These are phyloP conservation scores for Solanum gandarillasii DNA, from an alignment of 257 asterid genomes.

Conservation along the genomic window DNA sequence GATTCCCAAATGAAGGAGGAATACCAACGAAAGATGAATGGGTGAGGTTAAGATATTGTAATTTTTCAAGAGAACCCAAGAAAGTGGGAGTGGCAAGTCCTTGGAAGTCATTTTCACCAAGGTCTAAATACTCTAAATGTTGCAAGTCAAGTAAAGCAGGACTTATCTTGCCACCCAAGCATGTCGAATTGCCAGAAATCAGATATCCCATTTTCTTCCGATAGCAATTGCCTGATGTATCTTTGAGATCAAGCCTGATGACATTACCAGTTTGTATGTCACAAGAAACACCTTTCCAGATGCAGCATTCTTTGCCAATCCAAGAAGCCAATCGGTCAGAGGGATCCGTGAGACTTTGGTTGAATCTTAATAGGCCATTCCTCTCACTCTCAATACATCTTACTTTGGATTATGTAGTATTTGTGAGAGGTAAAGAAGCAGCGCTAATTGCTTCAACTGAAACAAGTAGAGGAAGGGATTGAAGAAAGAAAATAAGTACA, in stretches of 20 bases:
- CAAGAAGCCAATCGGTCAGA: slow-evolving; percentile 11
- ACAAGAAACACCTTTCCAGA: slow-evolving; percentile 10
- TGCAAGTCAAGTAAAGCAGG: slow-evolving; percentile 7
- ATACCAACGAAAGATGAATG: slow-evolving; percentile 7
- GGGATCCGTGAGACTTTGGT: slow-evolving; percentile 10
- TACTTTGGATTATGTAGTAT: neutral
- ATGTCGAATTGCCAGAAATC: neutral
- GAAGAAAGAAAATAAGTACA: neutral
- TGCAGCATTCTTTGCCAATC: slow-evolving; percentile 15
- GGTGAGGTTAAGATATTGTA: slow-evolving; percentile 11
- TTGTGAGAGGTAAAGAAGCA: neutral
- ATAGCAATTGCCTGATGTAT: neutral
- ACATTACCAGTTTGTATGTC: neutral
- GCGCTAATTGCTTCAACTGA: neutral
- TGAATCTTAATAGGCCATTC: slow-evolving; percentile 4
- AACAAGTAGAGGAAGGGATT: neutral
- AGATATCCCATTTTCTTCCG: neutral
- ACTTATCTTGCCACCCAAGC: slow-evolving; percentile 11
- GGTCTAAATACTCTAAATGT: slow-evolving; percentile 10
- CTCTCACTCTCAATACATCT: slow-evolving; percentile 3
- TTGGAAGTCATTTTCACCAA: slow-evolving; percentile 13
- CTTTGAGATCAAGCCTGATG: slow-evolving; percentile 1
- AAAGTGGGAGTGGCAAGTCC: slow-evolving; percentile 7
- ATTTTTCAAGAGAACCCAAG: slow-evolving; percentile 6
- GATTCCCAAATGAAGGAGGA: slow-evolving; percentile 15